A percentile compares a stretch with the other conserved stretches of the same genome.
phyloP scores from a whole-genome alignment of 129 eudicot species.

The Lactuca saligna region DNA sequence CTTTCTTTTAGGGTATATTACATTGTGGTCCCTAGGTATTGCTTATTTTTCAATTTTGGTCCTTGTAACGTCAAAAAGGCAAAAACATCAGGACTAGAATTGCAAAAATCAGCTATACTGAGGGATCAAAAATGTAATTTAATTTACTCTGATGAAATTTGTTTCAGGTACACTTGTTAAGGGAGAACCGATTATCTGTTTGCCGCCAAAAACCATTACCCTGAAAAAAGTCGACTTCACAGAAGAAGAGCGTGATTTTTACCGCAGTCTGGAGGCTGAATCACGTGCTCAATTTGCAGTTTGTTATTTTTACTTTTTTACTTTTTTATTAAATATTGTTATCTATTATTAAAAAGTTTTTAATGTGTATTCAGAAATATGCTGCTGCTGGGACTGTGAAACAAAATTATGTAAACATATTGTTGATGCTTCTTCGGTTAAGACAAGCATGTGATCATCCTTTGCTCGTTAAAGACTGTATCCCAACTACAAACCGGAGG shows the following conservation, averaged over 20 bases:
- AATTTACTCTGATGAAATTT: slow-evolving; percentile 4
- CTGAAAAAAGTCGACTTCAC: slow-evolving; percentile 78
- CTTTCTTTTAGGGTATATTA: not conserved
- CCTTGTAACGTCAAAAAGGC: not conserved
- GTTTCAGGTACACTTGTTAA: slow-evolving; percentile 73
- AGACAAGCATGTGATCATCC: slow-evolving; percentile 98
- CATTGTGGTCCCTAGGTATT: not conserved
- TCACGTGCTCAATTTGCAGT: slow-evolving; percentile 89
- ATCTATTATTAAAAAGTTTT: not conserved
- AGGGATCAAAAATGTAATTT: too few relatives aligned
- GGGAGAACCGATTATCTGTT: slow-evolving; percentile 82
- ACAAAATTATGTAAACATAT: slow-evolving; percentile 81
- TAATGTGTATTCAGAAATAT: slow-evolving; percentile 54
- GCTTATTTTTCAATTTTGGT: slow-evolving; percentile 1
- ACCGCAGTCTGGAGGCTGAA: slow-evolving; percentile 75
- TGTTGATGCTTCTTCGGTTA: slow-evolving; percentile 88
- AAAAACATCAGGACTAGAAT: too few relatives aligned
- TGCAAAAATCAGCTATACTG: too few relatives aligned
- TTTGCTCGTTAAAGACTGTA: slow-evolving; percentile 66
- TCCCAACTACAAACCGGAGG: slow-evolving; percentile 43
- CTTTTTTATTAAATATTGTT: slow-evolving; percentile 9
- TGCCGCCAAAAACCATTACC: slow-evolving; percentile 77
- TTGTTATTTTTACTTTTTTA: slow-evolving; percentile 35
- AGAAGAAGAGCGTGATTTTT: slow-evolving; percentile 78
- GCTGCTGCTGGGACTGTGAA: slow-evolving; percentile 91